Conservation (phyloP, 1,284 basidiomycete species). For the Fomitopsis schrenkii region DNA sequence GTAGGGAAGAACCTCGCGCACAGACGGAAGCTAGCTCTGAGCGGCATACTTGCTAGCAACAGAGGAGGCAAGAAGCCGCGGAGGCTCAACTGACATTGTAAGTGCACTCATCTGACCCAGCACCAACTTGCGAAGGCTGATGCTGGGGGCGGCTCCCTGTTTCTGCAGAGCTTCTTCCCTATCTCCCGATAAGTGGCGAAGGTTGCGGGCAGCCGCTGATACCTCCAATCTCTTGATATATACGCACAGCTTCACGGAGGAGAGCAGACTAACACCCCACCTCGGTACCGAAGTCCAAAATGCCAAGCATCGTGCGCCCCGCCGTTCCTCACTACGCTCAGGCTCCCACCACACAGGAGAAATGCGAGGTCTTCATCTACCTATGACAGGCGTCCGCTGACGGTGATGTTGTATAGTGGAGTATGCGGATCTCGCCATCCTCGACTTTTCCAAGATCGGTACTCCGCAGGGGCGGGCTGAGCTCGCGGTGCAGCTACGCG, state of each 20-base stretch:
- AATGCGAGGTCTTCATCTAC: slow-evolving; percentile 17
- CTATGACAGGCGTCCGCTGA: not conserved
- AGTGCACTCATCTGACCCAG: not conserved
- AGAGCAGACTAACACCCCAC: not conserved
- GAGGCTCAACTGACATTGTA: not conserved
- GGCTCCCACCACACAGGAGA: slow-evolving; percentile 19
- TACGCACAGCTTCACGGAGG: not conserved
- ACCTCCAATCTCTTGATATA: not conserved
- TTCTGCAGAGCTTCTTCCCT: not conserved
- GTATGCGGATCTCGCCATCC: slow-evolving; percentile 62
- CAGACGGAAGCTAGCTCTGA: not conserved
- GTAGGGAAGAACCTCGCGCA: too few species aligned
- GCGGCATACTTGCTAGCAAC: not conserved
- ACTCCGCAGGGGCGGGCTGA: slow-evolving; percentile 42
- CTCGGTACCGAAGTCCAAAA: not conserved
- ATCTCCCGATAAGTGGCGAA: not conserved
- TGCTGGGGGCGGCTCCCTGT: not conserved
- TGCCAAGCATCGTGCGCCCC: slow-evolving; percentile 3
- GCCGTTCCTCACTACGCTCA: slow-evolving; percentile 19
- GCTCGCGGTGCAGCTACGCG: slow-evolving; percentile 39
- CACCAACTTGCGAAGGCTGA: not conserved
- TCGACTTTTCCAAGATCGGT: slow-evolving; percentile 56
- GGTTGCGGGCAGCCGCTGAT: not conserved
- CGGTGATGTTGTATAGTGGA: slow-evolving; percentile 43
- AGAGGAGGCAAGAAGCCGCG: not conserved